phyloP scores from a whole-genome alignment of 2,329 filamentous ascomycete genomes.

The Pyrenophora tritici-repentis region DNA sequence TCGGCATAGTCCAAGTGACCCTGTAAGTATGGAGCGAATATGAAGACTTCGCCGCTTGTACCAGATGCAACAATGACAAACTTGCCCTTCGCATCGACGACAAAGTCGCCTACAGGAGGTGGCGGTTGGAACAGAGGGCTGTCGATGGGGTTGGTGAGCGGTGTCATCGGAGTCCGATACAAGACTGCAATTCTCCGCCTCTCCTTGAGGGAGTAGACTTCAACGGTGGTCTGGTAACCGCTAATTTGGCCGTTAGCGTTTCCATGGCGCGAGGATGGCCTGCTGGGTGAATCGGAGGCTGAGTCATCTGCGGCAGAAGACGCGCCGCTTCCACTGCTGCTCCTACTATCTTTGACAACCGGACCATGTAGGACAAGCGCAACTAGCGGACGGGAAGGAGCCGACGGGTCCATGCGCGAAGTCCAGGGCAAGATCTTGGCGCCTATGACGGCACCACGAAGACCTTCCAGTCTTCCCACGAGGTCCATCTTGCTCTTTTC shows the following conservation, averaged over 20 bases:
- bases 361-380: conserved; percentile 82
- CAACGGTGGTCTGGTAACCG: conserved; percentile 83
- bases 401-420: conserved; percentile 56
- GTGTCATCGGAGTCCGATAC: conserved; percentile 69
- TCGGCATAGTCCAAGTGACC: conserved; percentile 33
- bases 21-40: conserved; percentile 58
- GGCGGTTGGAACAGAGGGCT: conserved; percentile 72
- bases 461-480: conserved; percentile 72
- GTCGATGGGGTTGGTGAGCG: conserved; percentile 60
- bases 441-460: conserved; percentile 78
- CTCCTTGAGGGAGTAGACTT: conserved; percentile 84
- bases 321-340: conserved; percentile 41
- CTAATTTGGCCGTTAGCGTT: conserved; percentile 51
- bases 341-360: conserved; percentile 57
- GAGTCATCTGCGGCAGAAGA: conserved; percentile 47
- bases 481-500: conserved; percentile 73
- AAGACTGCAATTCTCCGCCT: conserved; percentile 73
- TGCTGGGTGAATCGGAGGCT: conserved; percentile 42
- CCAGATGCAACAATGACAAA: conserved; percentile 79
- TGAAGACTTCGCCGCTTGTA: conserved; percentile 82
- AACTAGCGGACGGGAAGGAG: conserved; percentile 70
- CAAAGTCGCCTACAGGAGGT: conserved; percentile 72
- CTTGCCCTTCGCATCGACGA: conserved; percentile 72
- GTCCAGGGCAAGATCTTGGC: conserved; percentile 82
- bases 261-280: conserved; percentile 39